Conservation (phyloP, 306 rosid species). For the Trifolium dubium region DNA sequence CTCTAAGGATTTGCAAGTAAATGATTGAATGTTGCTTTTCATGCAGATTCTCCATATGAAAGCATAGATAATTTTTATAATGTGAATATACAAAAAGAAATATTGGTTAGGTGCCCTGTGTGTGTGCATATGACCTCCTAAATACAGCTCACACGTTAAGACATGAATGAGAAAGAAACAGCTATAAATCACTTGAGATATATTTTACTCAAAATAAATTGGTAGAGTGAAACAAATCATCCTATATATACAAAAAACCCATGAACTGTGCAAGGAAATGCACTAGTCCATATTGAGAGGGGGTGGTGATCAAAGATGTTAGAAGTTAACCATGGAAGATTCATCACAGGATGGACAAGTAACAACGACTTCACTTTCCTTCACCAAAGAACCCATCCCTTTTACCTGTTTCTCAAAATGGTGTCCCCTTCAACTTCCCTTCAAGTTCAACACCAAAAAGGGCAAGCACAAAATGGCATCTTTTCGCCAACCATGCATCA, state of each 20-base stretch:
- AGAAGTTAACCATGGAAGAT: slow-evolving; percentile 55
- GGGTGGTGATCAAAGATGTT: slow-evolving; percentile 57
- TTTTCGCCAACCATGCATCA: slow-evolving; percentile 54
- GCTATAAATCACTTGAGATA: slow-evolving; percentile 55
- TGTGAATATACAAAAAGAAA: slow-evolving; percentile 21
- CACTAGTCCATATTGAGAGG: slow-evolving; percentile 40
- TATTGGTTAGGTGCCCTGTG: slow-evolving; percentile 12
- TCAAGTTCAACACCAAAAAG: slow-evolving; percentile 48
- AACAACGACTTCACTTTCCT: slow-evolving; percentile 42
- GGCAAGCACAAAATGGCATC: slow-evolving; percentile 47
- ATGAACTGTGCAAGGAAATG: slow-evolving; percentile 47
- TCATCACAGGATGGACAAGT: slow-evolving; percentile 35
- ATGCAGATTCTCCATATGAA: slow-evolving; percentile 23
- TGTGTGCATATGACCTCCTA: slow-evolving; percentile 36
- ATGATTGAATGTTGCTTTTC: slow-evolving; percentile 32
- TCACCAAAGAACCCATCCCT: slow-evolving; percentile 44
- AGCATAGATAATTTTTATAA: slow-evolving; percentile 24
- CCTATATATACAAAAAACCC: slow-evolving; percentile 67
- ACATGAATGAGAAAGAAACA: slow-evolving; percentile 47
- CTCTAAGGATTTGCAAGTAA: not conserved
- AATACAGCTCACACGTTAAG: slow-evolving; percentile 16
- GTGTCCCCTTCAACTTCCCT: slow-evolving; percentile 50
- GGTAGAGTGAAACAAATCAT: slow-evolving; percentile 56
- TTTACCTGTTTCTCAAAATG: slow-evolving; percentile 33
- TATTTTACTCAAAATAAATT: slow-evolving; percentile 55